A percentile compares a stretch with the other conserved stretches of the same genome.
phyloP scores from a whole-genome alignment of 1,139 yeast genomes.

The Citeromyces hawaiiensis region DNA sequence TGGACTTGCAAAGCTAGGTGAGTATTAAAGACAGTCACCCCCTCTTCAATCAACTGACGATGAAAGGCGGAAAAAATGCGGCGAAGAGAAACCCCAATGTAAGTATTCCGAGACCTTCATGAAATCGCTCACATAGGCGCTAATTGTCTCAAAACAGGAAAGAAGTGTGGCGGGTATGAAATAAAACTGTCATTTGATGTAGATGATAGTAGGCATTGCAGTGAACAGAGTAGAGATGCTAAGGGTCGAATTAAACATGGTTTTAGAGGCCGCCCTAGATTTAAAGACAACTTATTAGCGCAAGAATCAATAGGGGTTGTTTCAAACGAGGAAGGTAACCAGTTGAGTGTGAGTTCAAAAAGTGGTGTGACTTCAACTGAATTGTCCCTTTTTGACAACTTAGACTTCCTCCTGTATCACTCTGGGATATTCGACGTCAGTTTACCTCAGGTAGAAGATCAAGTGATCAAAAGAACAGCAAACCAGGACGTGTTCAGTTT shows the following conservation, averaged over 20 bases:
- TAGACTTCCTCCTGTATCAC: background rate
- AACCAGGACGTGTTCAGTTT: constrained; percentile 1
- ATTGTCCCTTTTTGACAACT: too few relatives aligned
- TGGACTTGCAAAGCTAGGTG: constrained; percentile 27
- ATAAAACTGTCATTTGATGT: constrained; percentile 31
- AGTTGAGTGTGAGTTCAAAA: too few relatives aligned
- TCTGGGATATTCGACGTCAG: background rate
- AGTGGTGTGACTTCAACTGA: too few relatives aligned
- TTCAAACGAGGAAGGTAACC: too few relatives aligned
- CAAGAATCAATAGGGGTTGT: background rate
- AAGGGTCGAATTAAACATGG: constrained; percentile 16
- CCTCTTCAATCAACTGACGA: constrained; percentile 5
- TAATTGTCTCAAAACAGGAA: constrained; percentile 32
- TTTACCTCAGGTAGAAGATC: background rate
- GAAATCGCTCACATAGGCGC: constrained; percentile 6
- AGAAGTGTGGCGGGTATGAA: constrained; percentile 35
- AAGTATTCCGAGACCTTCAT: constrained; percentile 4
- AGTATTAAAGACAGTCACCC: constrained; percentile 7
- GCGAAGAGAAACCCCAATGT: constrained; percentile 41
- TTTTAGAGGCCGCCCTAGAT: constrained; percentile 17
- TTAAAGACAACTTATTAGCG: constrained; percentile 1
- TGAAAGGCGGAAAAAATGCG: constrained; percentile 37
- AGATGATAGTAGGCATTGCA: constrained; percentile 21
- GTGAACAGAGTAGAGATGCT: constrained; percentile 3
- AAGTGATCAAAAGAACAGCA: background rate